Evolutionary conservation across 2,329 filamentous ascomycete genomes (phyloP).

Genomic region (Sporothrix dimorphospora): DNA sequence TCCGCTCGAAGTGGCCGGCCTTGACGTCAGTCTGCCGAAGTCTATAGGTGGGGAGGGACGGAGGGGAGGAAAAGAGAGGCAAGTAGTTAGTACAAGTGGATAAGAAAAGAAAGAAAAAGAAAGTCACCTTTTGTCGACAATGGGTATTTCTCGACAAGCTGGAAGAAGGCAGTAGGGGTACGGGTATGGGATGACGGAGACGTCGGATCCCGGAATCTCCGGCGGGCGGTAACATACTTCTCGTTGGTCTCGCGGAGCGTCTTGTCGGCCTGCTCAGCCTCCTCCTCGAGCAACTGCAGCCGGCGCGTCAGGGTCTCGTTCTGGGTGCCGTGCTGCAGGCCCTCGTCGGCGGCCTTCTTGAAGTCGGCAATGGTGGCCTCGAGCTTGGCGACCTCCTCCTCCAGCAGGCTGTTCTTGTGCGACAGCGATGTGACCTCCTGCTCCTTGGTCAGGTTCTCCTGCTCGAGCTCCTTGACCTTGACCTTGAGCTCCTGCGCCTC

Average conservation of each 20-base stretch:
- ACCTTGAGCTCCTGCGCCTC: constrained; percentile 85
- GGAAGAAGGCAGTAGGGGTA: constrained; percentile 23
- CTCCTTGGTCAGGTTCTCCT: constrained; percentile 92
- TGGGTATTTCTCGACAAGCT: constrained; percentile 28
- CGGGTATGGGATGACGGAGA: constrained; percentile 4
- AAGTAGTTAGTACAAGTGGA: constrained; percentile 2
- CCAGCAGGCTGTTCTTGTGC: constrained; percentile 93
- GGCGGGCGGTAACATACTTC: constrained; percentile 70
- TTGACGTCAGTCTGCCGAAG: constrained; percentile 99
- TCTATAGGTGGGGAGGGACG: constrained; percentile 53
- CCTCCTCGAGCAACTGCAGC: constrained; percentile 95
- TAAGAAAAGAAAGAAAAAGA: constrained; percentile 26
- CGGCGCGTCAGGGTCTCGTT: constrained; percentile 91
- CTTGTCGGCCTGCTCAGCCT: constrained; percentile 95
- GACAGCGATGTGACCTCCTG: constrained; percentile 95
- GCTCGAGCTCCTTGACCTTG: constrained; percentile 88
- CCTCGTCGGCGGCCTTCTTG: constrained; percentile 84
- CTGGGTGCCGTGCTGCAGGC: constrained; percentile 79
- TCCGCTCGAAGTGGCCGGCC: constrained; percentile 98
- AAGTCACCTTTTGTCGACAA: constrained; percentile 30
- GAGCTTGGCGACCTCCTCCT: constrained; percentile 89
- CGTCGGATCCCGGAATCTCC: constrained; percentile 10
- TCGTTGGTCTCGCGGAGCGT: constrained; percentile 96
- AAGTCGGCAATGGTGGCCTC: constrained; percentile 81
- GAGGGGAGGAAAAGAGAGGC: constrained; percentile 17